Conservation (phyloP, 441 rosid genomes). For the Pelargonium fulgidum region DNA sequence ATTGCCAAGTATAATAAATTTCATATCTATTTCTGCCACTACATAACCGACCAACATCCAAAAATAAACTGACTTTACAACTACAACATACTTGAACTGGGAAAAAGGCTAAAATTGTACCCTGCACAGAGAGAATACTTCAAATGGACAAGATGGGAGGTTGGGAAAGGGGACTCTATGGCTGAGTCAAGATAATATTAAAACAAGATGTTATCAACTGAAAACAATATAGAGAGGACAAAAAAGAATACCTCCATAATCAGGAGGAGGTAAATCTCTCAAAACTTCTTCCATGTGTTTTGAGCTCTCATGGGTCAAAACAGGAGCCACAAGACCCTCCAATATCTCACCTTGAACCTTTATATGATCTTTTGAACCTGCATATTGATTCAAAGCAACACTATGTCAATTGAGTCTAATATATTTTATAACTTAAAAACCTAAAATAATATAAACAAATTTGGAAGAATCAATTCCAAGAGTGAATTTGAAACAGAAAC, state of each 20-base stretch:
- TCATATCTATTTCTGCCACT: conserved; percentile 2
- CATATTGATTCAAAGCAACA: conserved; percentile 16
- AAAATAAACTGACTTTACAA: not conserved
- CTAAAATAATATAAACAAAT: not conserved
- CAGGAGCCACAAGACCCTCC: conserved; percentile 96
- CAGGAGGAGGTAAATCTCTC: conserved; percentile 55
- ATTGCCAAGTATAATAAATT: not conserved
- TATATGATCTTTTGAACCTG: conserved; percentile 83
- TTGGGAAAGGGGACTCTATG: too few relatives aligned
- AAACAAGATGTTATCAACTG: not conserved
- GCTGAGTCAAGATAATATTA: not conserved
- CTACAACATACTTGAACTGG: not conserved
- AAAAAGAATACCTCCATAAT: conserved; percentile 52
- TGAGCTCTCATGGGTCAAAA: conserved; percentile 68
- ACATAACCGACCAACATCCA: not conserved
- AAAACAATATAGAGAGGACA: not conserved
- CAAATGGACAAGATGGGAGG: too few relatives aligned
- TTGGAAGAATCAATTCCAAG: not conserved
- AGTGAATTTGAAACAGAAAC: not conserved
- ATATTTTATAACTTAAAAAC: not conserved
- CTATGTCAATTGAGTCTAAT: not conserved
- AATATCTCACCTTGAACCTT: conserved; percentile 87
- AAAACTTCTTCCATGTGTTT: conserved; percentile 70
- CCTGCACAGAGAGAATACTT: too few relatives aligned
- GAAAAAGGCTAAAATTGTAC: too few relatives aligned